These are phyloP conservation scores for Carex parvula DNA, from an alignment of 176 grass and related monocot genomes.

Conservation along the genomic window DNA sequence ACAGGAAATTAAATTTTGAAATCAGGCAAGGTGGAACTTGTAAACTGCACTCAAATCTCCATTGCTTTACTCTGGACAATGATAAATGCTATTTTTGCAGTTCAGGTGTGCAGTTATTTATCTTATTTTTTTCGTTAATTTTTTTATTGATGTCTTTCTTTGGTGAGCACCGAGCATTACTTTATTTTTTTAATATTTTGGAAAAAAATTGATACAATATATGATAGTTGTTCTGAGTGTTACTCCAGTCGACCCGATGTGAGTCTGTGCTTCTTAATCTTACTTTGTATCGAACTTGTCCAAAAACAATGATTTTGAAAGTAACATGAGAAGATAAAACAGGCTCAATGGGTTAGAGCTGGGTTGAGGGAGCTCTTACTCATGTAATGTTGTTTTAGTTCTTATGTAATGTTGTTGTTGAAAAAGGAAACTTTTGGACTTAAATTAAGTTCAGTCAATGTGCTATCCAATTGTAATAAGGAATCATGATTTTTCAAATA, in stretches of 20 bases:
- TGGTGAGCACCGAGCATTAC: neutral
- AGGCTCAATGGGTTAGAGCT: neutral
- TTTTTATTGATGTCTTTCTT: neutral
- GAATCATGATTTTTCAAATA: neutral
- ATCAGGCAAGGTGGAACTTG: slow-evolving; percentile 48
- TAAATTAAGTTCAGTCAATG: neutral
- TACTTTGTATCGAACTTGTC: neutral
- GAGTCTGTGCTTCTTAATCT: neutral
- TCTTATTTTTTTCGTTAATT: neutral
- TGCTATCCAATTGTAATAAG: neutral
- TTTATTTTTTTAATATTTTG: neutral
- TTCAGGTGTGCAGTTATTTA: slow-evolving; percentile 46
- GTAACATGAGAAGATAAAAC: neutral
- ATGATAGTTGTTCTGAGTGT: neutral
- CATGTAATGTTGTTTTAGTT: neutral
- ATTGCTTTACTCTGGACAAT: slow-evolving; percentile 47
- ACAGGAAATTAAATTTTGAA: slow-evolving; percentile 43
- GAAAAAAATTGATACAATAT: neutral
- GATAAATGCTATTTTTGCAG: slow-evolving; percentile 52
- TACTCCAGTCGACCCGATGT: neutral
- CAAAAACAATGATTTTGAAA: neutral
- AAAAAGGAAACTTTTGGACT: neutral
- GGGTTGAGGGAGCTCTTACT: neutral
- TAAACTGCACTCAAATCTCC: slow-evolving; percentile 53
- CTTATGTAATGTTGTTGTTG: neutral